phyloP scores from a whole-genome alignment of 2,329 filamentous ascomycete species.

The Akanthomyces lecanii region DNA sequence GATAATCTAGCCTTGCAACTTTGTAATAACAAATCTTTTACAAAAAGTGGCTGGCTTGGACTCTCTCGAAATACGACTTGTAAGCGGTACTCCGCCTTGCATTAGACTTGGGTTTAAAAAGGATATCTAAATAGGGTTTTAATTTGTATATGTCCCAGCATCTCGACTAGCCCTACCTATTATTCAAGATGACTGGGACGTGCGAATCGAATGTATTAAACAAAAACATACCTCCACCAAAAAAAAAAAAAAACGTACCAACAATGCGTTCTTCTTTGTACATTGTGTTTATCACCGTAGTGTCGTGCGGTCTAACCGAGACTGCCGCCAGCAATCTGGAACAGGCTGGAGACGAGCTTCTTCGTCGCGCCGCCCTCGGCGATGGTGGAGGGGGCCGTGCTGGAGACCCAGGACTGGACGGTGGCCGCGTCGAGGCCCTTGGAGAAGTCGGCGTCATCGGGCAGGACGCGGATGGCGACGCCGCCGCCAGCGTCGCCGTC shows the following conservation, averaged over 20 bases:
- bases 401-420: slow-evolving; percentile 33
- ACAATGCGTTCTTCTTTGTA: not conserved
- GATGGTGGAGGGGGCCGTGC: slow-evolving; percentile 12
- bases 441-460: slow-evolving; percentile 38
- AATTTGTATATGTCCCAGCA: not conserved
- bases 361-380: not conserved
- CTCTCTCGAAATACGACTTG: not conserved
- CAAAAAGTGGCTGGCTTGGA: not conserved
- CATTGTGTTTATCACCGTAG: too few relatives aligned
- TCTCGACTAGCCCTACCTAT: not conserved
- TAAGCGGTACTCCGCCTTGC: not conserved
- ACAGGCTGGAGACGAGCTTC: slow-evolving; percentile 23
- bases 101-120: not conserved
- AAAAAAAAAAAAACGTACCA: not conserved
- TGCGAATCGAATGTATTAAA: slow-evolving; percentile 11
- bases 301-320: not conserved
- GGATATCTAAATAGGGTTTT: not conserved
- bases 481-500: slow-evolving; percentile 41
- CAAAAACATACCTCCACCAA: not conserved
- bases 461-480: slow-evolving; percentile 54
- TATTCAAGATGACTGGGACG: not conserved
- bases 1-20: not conserved
- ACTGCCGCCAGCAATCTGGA: slow-evolving; percentile 21
- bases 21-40: not conserved
- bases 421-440: slow-evolving; percentile 35